Conservation (phyloP, 768 basidiomycete genomes). For the Macrolepiota fuliginosa region DNA sequence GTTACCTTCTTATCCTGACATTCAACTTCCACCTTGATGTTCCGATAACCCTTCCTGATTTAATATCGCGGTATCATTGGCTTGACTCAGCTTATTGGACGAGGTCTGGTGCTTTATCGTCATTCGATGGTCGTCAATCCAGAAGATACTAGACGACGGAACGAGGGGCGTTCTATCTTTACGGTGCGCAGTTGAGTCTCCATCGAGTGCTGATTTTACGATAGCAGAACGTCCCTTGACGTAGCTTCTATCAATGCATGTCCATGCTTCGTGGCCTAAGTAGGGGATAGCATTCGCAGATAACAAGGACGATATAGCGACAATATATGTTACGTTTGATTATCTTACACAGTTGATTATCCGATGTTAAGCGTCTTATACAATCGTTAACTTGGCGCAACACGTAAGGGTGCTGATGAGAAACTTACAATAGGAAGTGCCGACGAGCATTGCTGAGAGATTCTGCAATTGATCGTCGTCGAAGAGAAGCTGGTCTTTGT, state of each 20-base stretch:
- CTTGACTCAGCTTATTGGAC: background rate
- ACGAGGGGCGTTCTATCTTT: background rate
- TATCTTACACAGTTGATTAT: background rate
- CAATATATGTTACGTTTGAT: slow-evolving; percentile 2
- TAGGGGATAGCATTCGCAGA: background rate
- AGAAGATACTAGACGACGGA: background rate
- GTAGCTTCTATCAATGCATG: background rate
- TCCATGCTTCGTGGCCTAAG: background rate
- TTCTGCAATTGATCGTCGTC: slow-evolving; percentile 88
- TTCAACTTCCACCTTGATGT: background rate
- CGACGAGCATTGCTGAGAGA: slow-evolving; percentile 85
- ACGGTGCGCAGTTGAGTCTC: background rate
- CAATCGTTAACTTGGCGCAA: slow-evolving; percentile 4
- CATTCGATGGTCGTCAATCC: background rate
- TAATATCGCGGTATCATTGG: slow-evolving; percentile 11
- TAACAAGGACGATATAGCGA: background rate
- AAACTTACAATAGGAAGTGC: slow-evolving; percentile 81
- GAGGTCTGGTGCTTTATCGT: background rate
- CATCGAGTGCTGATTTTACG: background rate
- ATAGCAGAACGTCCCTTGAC: slow-evolving; percentile 5
- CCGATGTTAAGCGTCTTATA: slow-evolving; percentile 15
- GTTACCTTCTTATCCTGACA: background rate
- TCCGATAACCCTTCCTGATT: slow-evolving; percentile 14
- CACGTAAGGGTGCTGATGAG: background rate
- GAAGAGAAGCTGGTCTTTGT: slow-evolving; percentile 82